Percentiles rank a stretch among this genome's conserved stretches.
These are phyloP conservation scores for Podospora bellae-mahoneyi DNA, from an alignment of 495 filamentous ascomycete genomes.

Conservation along the genomic window DNA sequence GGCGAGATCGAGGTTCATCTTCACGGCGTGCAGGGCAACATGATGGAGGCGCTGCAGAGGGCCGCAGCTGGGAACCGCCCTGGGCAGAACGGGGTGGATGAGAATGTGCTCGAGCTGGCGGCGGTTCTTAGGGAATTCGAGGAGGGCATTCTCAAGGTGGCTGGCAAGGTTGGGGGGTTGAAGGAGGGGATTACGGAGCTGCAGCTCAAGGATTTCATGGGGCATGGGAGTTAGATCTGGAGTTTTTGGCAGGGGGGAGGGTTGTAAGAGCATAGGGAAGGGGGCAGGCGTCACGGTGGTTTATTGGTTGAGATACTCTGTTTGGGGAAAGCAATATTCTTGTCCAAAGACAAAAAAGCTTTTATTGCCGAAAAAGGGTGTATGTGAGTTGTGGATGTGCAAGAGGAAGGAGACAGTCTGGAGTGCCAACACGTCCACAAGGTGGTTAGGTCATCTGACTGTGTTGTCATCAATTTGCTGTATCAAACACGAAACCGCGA, in stretches of 20 bases:
- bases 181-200: slow-evolving; percentile 69
- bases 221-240: slow-evolving; percentile 20
- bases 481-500: not conserved
- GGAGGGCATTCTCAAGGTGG: slow-evolving; percentile 71
- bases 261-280: not conserved
- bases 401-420: not conserved
- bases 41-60: slow-evolving; percentile 67
- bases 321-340: not conserved
- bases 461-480: not conserved
- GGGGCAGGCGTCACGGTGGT: not conserved
- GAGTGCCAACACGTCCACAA: not conserved
- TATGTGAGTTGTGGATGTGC: not conserved
- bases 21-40: slow-evolving; percentile 65
- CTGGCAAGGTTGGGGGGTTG: slow-evolving; percentile 62
- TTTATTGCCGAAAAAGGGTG: not conserved
- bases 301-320: not conserved
- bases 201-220: slow-evolving; percentile 55
- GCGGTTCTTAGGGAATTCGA: slow-evolving; percentile 74
- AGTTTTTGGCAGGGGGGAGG: not conserved
- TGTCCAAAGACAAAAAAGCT: not conserved
- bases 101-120: slow-evolving; percentile 52
- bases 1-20: slow-evolving; percentile 82
- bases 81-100: slow-evolving; percentile 41
- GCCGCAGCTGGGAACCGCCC: slow-evolving; percentile 55
- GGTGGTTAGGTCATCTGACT: not conserved